Conservation (phyloP, 352 stramenopile genomes). For the Blastocystis sp. region DNA sequence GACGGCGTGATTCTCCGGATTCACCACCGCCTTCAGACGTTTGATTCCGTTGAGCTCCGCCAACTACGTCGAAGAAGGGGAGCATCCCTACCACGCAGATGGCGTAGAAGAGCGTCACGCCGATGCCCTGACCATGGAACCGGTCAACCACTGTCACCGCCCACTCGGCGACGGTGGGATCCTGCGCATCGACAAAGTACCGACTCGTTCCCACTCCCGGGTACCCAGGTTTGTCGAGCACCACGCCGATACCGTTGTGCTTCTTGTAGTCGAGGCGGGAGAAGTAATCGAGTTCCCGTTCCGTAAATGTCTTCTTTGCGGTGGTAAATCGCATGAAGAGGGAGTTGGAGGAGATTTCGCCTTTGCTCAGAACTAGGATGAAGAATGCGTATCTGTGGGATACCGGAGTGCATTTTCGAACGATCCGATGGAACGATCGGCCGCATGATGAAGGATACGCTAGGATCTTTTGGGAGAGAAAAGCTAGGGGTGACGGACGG, state of each 20-base stretch:
- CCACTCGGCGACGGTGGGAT: conserved; percentile 44
- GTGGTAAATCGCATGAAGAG: conserved; percentile 55
- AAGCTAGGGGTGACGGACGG: not conserved
- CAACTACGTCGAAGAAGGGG: not conserved
- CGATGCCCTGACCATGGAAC: conserved; percentile 44
- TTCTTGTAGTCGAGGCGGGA: conserved; percentile 29
- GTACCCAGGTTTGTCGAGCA: conserved; percentile 43
- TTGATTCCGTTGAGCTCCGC: conserved; percentile 48
- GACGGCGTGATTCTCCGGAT: conserved; percentile 48
- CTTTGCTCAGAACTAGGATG: conserved; percentile 37
- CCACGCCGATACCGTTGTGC: conserved; percentile 22
- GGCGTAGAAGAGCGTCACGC: conserved; percentile 27
- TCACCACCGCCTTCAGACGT: conserved; percentile 31
- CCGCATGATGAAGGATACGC: conserved; percentile 29
- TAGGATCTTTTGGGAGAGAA: conserved; percentile 2
- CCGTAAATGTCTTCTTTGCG: conserved; percentile 55
- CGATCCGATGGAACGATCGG: conserved; percentile 47
- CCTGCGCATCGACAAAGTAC: conserved; percentile 29
- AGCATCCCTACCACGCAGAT: conserved; percentile 8
- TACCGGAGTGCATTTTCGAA: conserved; percentile 44
- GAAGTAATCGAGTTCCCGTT: conserved; percentile 53
- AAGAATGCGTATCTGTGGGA: not conserved
- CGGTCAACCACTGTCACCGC: conserved; percentile 45
- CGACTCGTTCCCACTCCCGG: conserved; percentile 37
- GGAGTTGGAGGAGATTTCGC: conserved; percentile 47